Conservation (phyloP, 2,329 filamentous ascomycete species). For the Aspergillus vadensis region DNA sequence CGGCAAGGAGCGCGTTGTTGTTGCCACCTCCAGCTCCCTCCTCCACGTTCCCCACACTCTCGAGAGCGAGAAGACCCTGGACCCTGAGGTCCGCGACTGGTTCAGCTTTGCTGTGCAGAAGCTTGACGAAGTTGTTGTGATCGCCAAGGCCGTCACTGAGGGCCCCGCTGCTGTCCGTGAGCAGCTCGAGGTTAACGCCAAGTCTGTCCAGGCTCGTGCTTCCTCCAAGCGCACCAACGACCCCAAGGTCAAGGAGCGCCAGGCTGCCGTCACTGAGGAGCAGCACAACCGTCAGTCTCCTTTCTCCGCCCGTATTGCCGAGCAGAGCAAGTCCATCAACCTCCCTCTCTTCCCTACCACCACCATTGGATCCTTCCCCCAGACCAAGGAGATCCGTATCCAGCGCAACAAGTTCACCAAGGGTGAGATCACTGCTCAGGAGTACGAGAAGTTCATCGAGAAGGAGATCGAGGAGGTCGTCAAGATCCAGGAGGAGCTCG, state of each 20-base stretch:
- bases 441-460: conserved; percentile 99
- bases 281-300: conserved; percentile 91
- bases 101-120: conserved; percentile 98
- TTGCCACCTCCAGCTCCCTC: conserved; percentile 94
- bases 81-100: conserved; percentile 91
- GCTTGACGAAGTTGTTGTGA: conserved; percentile 82
- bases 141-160: conserved; percentile 95
- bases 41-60: conserved; percentile 98
- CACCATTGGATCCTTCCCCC: conserved; percentile 98
- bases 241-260: conserved; percentile 94
- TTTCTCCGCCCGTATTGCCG: conserved; percentile 80
- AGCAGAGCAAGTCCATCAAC: conserved; percentile 89
- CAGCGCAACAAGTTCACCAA: conserved; percentile 99
- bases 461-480: conserved; percentile 95
- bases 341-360: conserved; percentile 98
- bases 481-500: conserved; percentile 97
- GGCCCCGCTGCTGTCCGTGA: conserved; percentile 83
- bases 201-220: conserved; percentile 86
- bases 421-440: conserved; percentile 84
- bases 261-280: conserved; percentile 78
- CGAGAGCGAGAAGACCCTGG: conserved; percentile 97
- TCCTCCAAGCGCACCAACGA: conserved; percentile 95
- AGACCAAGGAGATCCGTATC: conserved; percentile 97
- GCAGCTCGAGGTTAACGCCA: conserved; percentile 94
- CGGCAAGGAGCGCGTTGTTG: conserved; percentile 95